phyloP scores from a whole-genome alignment of 2,329 filamentous ascomycete genomes.

The Exophiala oligosperma region DNA sequence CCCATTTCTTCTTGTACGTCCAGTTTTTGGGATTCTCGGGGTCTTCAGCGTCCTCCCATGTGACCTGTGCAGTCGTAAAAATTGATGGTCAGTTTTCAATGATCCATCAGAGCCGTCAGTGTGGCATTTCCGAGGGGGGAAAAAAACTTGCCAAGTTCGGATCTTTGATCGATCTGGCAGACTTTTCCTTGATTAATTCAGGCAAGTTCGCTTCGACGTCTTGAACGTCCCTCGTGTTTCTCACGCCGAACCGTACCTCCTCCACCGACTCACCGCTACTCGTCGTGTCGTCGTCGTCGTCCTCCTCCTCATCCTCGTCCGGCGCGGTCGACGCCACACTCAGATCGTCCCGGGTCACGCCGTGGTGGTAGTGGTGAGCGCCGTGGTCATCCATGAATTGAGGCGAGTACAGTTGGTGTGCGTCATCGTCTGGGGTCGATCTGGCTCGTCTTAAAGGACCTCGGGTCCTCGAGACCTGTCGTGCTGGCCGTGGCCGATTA shows the following conservation, averaged over 20 bases:
- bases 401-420: slow-evolving; percentile 21
- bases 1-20: slow-evolving; percentile 58
- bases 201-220: slow-evolving; percentile 16
- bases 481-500: slow-evolving; percentile 7
- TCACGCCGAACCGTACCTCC: slow-evolving; percentile 21
- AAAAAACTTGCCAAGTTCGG: slow-evolving; percentile 28
- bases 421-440: slow-evolving; percentile 19
- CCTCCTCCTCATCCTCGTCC: slow-evolving; percentile 17
- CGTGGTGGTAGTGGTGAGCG: slow-evolving; percentile 20
- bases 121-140: not conserved
- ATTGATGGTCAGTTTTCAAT: no score
- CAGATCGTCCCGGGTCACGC: slow-evolving; percentile 14
- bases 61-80: slow-evolving; percentile 33
- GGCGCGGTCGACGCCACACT: slow-evolving; percentile 6
- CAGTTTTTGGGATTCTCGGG: slow-evolving; percentile 55
- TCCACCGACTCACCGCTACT: slow-evolving; percentile 21
- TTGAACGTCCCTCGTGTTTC: slow-evolving; percentile 7
- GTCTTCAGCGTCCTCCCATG: slow-evolving; percentile 56
- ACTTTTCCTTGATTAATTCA: slow-evolving; percentile 17
- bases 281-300: slow-evolving; percentile 15
- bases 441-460: slow-evolving; percentile 19
- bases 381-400: slow-evolving; percentile 27
- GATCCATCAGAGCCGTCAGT: no score
- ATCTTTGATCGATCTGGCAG: slow-evolving; percentile 30
- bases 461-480: not conserved